Base-by-base conservation (phyloP, 345 rosid genomes). In the Lepidium aucheri region DNA sequence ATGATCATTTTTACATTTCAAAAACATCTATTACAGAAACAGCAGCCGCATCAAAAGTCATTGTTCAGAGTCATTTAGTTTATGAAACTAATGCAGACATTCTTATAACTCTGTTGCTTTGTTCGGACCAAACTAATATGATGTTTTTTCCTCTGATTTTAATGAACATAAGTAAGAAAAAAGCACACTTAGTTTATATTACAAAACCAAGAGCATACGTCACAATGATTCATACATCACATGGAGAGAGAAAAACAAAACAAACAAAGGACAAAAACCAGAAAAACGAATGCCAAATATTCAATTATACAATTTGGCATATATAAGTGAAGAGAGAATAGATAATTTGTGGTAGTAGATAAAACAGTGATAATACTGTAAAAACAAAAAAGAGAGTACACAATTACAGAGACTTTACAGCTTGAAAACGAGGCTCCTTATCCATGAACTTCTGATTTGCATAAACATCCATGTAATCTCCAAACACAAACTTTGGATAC, bases 391-490 rank as follows among this genome's bases (percentile, higher is more conserved):
- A 39, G 18, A 39, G 18, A 28, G 6, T 9, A 72, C 51, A 72
- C 51, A 55, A 8, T 84, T 61, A 85, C 58, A 75, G 45, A 38
- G 88, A 74, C 69, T 62, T 87, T 5, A 82, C 83, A 26, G 96
- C 90, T 74, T 77, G 80, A 75, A 93, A 89, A 75, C 98, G 87
- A 3, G 97, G 91, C 55, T 89, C 98, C 62, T 92, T 93, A 0
- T 95, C 78, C 33, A 74, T 86, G 74, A 87, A 93, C 88, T 93
- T 93, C 81, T 93, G 98, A 62, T 81, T 68, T n/a, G 76, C 83
- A 72, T 93, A 93, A 34, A 89, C 79, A 36, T 87, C 79, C 97
- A 93, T 93, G 66, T 93, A 93, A n/a, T 93, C 98, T 12, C 85
- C 98, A 53, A 89, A 89, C 70, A 93, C 79, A 74, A 87, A 86